Percentiles rank a stretch among this genome's conserved stretches.
Conservation (phyloP, 2,329 filamentous ascomycete species). For the Colletotrichum euphorbiae region DNA sequence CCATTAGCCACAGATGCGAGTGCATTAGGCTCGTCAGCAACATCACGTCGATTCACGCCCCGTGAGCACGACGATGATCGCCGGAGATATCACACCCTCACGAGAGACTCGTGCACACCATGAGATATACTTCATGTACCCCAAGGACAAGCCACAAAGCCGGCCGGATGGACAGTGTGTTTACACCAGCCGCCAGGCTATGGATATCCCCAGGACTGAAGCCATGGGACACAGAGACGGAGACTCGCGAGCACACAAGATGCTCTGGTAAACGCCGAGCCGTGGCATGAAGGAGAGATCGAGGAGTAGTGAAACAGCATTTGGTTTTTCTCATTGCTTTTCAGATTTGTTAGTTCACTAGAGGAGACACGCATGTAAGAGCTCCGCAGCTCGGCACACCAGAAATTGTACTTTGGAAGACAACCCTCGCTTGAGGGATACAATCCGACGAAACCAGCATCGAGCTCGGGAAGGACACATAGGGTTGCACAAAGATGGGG, state of each 20-base stretch:
- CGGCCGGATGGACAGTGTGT: constrained; percentile 16
- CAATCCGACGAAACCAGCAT: constrained; percentile 22
- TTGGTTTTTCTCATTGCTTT: constrained; percentile 16
- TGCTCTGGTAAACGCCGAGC: constrained; percentile 32
- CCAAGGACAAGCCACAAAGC: constrained; percentile 25
- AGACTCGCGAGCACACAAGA: constrained; percentile 24
- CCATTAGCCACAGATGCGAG: constrained; percentile 30
- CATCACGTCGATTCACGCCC: constrained; percentile 22
- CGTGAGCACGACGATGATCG: constrained; percentile 20
- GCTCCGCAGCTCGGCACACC: constrained; percentile 25
- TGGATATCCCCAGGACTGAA: constrained; percentile 19
- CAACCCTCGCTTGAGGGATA: background rate
- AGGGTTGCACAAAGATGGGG: background rate
- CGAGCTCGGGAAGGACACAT: constrained; percentile 7
- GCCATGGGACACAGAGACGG: constrained; percentile 21
- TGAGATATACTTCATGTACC: constrained; percentile 17
- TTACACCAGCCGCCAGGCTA: constrained; percentile 24
- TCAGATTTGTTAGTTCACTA: background rate
- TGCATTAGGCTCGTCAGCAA: constrained; percentile 21
- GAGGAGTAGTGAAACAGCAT: background rate
- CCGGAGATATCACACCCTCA: constrained; percentile 13
- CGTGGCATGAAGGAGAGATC: constrained; percentile 10
- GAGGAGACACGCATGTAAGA: constrained; percentile 24
- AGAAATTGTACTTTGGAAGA: constrained; percentile 28
- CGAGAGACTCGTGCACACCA: constrained; percentile 28